A percentile compares a stretch with the other conserved stretches of the same genome.
These are phyloP conservation scores for Solanum neorickii DNA, from an alignment of 257 asterid species.

Conservation along the genomic window DNA sequence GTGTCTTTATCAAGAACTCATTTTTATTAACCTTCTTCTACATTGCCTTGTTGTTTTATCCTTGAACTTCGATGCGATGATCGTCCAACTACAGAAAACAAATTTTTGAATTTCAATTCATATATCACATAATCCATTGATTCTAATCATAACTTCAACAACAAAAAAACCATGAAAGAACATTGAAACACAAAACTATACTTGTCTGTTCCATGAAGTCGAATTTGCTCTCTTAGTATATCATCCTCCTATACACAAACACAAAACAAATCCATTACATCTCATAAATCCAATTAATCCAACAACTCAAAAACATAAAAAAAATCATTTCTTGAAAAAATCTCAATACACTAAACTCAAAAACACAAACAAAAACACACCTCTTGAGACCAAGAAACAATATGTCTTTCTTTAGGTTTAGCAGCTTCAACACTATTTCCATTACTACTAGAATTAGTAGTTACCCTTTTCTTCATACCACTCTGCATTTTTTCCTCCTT, in stretches of 20 bases:
- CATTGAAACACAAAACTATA: neutral
- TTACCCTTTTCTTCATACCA: constrained; percentile 43
- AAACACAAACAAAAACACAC: constrained; percentile 17
- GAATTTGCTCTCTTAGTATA: constrained; percentile 85
- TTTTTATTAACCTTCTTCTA: constrained; percentile 71
- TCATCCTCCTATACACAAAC: constrained; percentile 74
- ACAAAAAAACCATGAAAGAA: neutral
- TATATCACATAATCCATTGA: neutral
- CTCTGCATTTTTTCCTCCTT: constrained; percentile 37
- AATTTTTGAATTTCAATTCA: constrained; percentile 10
- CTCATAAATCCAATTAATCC: constrained; percentile 1
- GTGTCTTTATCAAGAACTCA: neutral
- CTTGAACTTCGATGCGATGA: constrained; percentile 82
- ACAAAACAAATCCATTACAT: neutral
- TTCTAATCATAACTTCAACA: neutral
- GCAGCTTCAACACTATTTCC: constrained; percentile 23
- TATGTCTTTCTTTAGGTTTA: constrained; percentile 84
- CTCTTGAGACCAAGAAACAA: constrained; percentile 99
- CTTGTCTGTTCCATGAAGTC: constrained; percentile 90
- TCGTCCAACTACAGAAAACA: constrained; percentile 60
- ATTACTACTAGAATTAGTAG: neutral
- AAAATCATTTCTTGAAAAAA: neutral
- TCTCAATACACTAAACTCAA: neutral
- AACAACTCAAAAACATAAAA: neutral
- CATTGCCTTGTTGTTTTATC: constrained; percentile 98